Conservation (phyloP, 139 green algal species). For the Marvania coccoides region DNA sequence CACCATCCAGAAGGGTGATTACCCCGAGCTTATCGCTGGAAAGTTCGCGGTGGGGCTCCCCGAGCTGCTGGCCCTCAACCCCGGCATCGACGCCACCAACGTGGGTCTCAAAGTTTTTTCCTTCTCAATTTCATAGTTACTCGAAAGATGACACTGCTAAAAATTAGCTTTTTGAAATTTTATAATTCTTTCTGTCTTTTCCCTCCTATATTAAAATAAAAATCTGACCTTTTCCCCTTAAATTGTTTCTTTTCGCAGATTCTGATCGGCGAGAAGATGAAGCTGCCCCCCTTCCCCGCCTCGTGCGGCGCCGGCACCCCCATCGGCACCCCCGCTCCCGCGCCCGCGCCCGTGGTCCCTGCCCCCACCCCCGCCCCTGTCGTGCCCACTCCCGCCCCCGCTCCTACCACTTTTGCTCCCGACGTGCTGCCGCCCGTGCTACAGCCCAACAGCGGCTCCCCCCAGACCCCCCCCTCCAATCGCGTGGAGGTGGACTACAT, state of each 20-base stretch:
- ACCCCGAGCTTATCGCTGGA: not conserved
- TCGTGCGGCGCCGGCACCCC: not conserved
- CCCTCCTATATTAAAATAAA: no score
- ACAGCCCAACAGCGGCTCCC: no score
- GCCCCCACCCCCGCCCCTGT: not conserved
- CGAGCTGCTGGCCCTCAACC: slow-evolving; percentile 13
- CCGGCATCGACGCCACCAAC: not conserved
- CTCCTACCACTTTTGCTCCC: not conserved
- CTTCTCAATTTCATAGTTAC: no score
- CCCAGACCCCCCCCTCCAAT: no score
- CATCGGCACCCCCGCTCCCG: not conserved
- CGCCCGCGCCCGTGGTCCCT: not conserved
- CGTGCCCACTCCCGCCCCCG: not conserved
- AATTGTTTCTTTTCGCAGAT: no score
- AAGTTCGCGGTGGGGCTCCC: slow-evolving; percentile 3
- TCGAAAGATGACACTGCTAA: no score
- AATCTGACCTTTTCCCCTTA: no score
- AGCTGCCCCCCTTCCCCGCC: slow-evolving; percentile 4
- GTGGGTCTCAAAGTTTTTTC: no score
- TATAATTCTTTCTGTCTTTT: no score
- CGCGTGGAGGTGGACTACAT: no score
- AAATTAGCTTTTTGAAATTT: no score
- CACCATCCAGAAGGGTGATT: slow-evolving; percentile 12
- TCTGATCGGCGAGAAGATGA: not conserved
- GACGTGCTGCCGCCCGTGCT: not conserved